Evolutionary conservation across 2,329 filamentous ascomycete genomes (phyloP), one percentile per base, ranked within the genome.

Genomic region (Cadophora sp.): DNA sequence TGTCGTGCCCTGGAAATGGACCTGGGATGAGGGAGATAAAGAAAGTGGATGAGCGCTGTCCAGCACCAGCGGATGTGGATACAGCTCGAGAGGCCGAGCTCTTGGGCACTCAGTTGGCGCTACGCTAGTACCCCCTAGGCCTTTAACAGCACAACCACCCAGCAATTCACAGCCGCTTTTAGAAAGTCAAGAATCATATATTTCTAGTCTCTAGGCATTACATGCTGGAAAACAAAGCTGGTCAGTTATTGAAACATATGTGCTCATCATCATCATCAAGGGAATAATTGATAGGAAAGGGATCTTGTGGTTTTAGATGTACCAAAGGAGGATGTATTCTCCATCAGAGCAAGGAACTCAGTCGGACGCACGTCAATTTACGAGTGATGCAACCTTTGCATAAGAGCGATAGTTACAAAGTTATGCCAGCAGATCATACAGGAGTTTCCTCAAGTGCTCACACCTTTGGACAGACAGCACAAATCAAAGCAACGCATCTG

Each of bases 21-120:
- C 51, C 62, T 56, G 50, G 65, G 51, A 19, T 61, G 65, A 31
- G 53, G 64, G 60, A 68, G 66, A 68, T 68, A 68, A 68, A 68
- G 66, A 68, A 64, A 64, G 53, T 48, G 56, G 48, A 55, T 48
- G 43, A 22, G 43, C n/a, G 64, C 61, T 55, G 50, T 11, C 50
- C 50, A 55, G 50, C 27, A 55, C 37, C 26, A 62, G 46, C 26
- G 14, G 60, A 26, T 16, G 43, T 53, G 46, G 46, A 34, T 27
- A 62, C 43, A 6, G 19, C 19, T 31, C 34, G 56, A 66, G n/a
- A 62, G 59, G 59, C 58, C 27, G 46, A 59, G 59, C 43, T 29
- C 58, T 43, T 29, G 55, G 27, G 27, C 53, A n/a, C 11, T n/a
- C 27, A 43, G 19, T 56, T 29, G 5, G 31, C 31, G 56, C 31